Base-by-base conservation (phyloP, 148 eudicot genomes). In the Rheum nobile region DNA sequence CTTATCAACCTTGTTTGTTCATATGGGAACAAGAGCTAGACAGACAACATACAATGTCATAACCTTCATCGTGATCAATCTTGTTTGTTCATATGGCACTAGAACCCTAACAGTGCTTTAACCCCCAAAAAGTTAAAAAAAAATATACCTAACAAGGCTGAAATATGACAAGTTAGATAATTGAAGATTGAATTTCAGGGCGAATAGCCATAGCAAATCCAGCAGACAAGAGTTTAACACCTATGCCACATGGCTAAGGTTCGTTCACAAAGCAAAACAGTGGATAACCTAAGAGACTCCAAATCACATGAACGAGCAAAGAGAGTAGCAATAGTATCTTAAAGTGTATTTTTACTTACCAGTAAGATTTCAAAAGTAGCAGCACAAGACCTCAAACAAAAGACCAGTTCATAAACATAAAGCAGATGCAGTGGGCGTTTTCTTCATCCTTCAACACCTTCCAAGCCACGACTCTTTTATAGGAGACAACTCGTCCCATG, bases 321-420 rank as follows among this genome's bases (percentile, higher is more conserved):
- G 8, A 31, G 24, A 55, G 14, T 55, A 24, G 12, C 24, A 6
- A 31, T 26, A n/a, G n/a, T n/a, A n/a, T n/a, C n/a, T n/a, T n/a
- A n/a, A n/a, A n/a, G n/a, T n/a, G n/a, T n/a, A n/a, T 22, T 26
- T 57, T 57, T 24, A 57, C 65, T 57, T 57, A 57, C 65, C 65
- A 57, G 31, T 57, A 14, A 57, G 31, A 57, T 24, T 57, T 57
- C 65, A 8, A 16, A 22, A 24, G 65, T 57, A 22, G 31, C 31
- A 57, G 65, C 65, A 57, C n/a, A 34, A 67, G 16, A 5, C 41
- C 22, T 78, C 67, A 91, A 73, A 91, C 94, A 59, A 91, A 89
- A 1, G 95, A 89, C 97, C 94, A 89, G 77, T 91, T 89, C 71
- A 91, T 72, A n/a, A n/a, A n/a, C n/a, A n/a, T n/a, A n/a, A n/a